Evolutionary conservation across 2,329 filamentous ascomycete species (phyloP).

Genomic region (Diaporthe citriasiana): DNA sequence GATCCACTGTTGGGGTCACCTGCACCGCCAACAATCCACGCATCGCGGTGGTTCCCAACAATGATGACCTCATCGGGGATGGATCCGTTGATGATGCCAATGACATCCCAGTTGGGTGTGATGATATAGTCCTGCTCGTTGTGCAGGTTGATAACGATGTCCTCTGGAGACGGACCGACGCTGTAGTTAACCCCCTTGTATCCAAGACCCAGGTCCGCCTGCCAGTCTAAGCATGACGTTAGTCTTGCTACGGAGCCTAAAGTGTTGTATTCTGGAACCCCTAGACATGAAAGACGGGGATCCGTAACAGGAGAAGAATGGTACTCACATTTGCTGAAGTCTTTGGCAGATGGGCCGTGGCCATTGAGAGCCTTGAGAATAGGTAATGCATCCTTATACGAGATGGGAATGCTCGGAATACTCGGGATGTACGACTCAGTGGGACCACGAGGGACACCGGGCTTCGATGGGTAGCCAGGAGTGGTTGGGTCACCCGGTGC

Average conservation of each 20-base stretch:
- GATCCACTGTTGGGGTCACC: constrained; percentile 88
- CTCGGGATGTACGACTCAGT: constrained; percentile 74
- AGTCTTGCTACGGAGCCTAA: too few species aligned
- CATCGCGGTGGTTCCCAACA: constrained; percentile 88
- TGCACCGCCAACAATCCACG: constrained; percentile 89
- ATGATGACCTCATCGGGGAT: constrained; percentile 57
- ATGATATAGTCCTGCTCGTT: constrained; percentile 80
- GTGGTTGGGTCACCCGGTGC: constrained; percentile 80
- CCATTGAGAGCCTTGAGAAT: constrained; percentile 85
- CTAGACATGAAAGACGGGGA: too few species aligned
- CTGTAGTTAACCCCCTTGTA: constrained; percentile 61
- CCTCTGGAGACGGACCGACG: constrained; percentile 63
- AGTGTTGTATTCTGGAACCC: too few species aligned
- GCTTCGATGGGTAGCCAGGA: constrained; percentile 84
- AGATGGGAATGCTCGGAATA: constrained; percentile 87
- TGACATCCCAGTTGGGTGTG: constrained; percentile 82
- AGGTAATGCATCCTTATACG: constrained; percentile 81
- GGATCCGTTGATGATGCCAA: constrained; percentile 84
- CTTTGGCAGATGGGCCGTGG: constrained; percentile 76
- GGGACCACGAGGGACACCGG: constrained; percentile 76
- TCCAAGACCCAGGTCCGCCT: constrained; percentile 62
- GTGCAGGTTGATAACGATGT: constrained; percentile 72
- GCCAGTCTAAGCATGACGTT: too few species aligned
- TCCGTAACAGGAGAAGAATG: too few species aligned
- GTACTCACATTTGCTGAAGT: constrained; percentile 74